Conservation (phyloP, 805 yeast genomes). For the Starmera amethionina region DNA sequence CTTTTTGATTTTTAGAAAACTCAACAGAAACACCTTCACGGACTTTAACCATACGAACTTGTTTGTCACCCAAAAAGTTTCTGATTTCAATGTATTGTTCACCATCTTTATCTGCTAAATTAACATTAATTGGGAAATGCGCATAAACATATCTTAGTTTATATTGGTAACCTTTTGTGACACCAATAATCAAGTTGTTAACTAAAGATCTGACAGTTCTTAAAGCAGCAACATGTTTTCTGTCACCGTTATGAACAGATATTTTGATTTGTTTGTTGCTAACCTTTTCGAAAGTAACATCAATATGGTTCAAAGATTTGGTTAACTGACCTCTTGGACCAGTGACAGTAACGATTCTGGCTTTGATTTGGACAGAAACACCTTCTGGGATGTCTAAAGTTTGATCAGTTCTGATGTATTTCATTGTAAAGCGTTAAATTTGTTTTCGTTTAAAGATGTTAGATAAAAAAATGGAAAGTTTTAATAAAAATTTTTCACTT, state of each 20-base stretch:
- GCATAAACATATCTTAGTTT: conserved; percentile 99
- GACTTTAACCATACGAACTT: conserved; percentile 81
- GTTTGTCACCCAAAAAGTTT: conserved; percentile 99
- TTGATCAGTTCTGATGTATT: conserved; percentile 84
- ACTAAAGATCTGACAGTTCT: conserved; percentile 97
- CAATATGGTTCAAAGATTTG: conserved; percentile 90
- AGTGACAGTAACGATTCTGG: conserved; percentile 81
- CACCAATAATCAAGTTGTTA: conserved; percentile 94
- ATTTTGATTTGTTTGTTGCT: conserved; percentile 68
- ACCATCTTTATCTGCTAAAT: conserved; percentile 75
- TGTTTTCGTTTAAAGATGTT: background rate
- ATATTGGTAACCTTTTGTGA: conserved; percentile 98
- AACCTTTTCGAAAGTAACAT: conserved; percentile 84
- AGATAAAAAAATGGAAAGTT: background rate
- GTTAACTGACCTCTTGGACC: conserved; percentile 96
- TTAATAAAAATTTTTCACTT: conserved; percentile 1
- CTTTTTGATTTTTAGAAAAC: conserved; percentile 79
- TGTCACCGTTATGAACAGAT: conserved; percentile 96
- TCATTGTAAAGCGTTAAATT: conserved; percentile 35
- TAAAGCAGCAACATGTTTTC: conserved; percentile 99
- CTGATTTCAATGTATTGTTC: conserved; percentile 81
- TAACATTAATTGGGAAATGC: conserved; percentile 99
- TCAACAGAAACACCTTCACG: conserved; percentile 85
- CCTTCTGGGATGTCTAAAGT: conserved; percentile 82
- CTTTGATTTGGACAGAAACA: conserved; percentile 82